These are phyloP conservation scores for Boletellus dicymbophilus DNA, from an alignment of 1,284 basidiomycete species.

Conservation along the genomic window DNA sequence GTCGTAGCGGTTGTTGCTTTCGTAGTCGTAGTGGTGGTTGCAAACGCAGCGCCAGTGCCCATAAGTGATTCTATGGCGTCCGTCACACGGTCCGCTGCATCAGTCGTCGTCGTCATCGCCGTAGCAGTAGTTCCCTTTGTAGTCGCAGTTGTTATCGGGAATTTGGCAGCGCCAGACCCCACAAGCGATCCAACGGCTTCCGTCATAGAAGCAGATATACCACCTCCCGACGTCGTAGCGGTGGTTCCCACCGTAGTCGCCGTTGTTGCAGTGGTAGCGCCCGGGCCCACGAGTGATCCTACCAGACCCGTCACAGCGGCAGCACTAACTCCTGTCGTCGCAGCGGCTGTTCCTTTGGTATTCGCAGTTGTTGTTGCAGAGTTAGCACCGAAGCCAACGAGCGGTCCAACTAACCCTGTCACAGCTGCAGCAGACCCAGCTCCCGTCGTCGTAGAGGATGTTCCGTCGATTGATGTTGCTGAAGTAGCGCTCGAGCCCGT, in stretches of 20 bases:
- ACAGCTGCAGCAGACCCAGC: background rate
- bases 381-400: too few species aligned
- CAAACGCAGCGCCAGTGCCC: background rate
- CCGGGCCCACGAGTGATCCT: background rate
- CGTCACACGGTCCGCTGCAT: background rate
- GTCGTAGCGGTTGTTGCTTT: background rate
- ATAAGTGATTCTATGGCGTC: background rate
- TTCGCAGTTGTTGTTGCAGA: too few species aligned
- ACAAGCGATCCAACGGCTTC: background rate
- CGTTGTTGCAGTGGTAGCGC: background rate
- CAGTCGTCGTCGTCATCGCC: background rate
- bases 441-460: background rate
- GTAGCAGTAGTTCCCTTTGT: background rate
- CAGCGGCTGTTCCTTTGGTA: background rate
- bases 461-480: background rate
- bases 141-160: background rate
- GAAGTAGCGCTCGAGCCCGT: background rate
- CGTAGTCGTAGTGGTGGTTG: too few species aligned
- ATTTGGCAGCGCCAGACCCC: background rate
- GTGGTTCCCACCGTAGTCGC: background rate
- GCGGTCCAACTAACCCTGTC: too few species aligned
- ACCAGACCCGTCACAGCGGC: background rate
- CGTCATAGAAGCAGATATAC: background rate
- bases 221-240: background rate
- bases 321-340: background rate